These are phyloP conservation scores for Glaciozyma antarctica DNA, from an alignment of 768 basidiomycete genomes.

Conservation along the genomic window DNA sequence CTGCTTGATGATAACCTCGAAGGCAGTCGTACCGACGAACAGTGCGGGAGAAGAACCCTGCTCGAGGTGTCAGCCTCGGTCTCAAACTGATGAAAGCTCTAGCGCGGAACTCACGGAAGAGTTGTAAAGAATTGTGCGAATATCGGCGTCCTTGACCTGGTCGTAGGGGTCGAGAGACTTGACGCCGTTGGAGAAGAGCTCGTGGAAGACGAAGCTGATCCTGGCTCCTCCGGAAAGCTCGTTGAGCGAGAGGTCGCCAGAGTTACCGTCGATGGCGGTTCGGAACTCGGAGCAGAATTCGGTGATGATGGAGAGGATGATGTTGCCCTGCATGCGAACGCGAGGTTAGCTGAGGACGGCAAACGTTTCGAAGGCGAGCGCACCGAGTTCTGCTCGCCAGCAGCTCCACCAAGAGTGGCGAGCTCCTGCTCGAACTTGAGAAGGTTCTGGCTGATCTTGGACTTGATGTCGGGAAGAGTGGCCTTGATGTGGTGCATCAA, in stretches of 20 bases:
- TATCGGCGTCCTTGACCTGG: slow-evolving; percentile 97
- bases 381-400: slow-evolving; percentile 59
- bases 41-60: slow-evolving; percentile 91
- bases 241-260: slow-evolving; percentile 86
- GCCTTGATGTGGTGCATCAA: slow-evolving; percentile 98
- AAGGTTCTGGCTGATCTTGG: slow-evolving; percentile 80
- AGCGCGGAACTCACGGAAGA: slow-evolving; percentile 65
- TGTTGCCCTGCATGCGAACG: slow-evolving; percentile 50
- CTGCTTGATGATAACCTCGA: slow-evolving; percentile 97
- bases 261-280: slow-evolving; percentile 92
- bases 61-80: not conserved
- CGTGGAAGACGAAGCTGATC: slow-evolving; percentile 98
- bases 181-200: slow-evolving; percentile 92
- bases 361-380: not conserved
- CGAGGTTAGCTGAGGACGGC: not conserved
- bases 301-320: slow-evolving; percentile 94
- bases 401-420: slow-evolving; percentile 71
- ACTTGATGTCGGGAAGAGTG: slow-evolving; percentile 97
- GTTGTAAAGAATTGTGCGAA: slow-evolving; percentile 90
- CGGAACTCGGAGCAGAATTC: slow-evolving; percentile 97
- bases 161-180: slow-evolving; percentile 96
- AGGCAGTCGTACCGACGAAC: slow-evolving; percentile 93
- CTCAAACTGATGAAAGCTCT: not conserved
- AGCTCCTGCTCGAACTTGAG: slow-evolving; percentile 82
- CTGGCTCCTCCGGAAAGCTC: slow-evolving; percentile 97